phyloP scores from a whole-genome alignment of 2,329 filamentous ascomycete species.

The Xylaria sp. region DNA sequence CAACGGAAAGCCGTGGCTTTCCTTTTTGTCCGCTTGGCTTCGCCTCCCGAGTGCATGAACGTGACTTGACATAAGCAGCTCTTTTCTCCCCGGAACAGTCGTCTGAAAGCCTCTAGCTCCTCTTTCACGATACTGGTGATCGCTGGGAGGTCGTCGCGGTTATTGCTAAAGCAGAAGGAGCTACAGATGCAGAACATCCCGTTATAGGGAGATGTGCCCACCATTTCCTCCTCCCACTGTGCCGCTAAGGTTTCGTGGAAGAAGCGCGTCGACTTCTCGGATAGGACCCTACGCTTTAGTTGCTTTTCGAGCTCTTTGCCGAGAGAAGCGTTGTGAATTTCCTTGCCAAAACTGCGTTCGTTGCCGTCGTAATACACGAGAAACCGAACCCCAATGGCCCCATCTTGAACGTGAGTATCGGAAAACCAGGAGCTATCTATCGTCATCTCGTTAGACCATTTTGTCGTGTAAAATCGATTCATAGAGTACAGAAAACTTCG shows the following conservation, averaged over 20 bases:
- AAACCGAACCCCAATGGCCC: conserved; percentile 32
- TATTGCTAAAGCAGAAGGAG: conserved; percentile 42
- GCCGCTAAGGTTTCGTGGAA: conserved; percentile 47
- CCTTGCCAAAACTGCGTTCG: conserved; percentile 29
- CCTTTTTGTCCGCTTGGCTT: neutral
- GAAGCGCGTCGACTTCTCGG: conserved; percentile 42
- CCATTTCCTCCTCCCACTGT: conserved; percentile 48
- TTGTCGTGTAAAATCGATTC: conserved; percentile 43
- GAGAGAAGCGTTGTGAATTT: conserved; percentile 33
- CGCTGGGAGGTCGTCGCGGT: conserved; percentile 5
- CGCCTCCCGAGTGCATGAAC: conserved; percentile 45
- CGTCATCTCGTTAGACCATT: conserved; percentile 47
- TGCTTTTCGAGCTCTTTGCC: conserved; percentile 35
- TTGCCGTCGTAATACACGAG: conserved; percentile 39
- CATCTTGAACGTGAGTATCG: conserved; percentile 13
- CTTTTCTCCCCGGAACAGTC: conserved; percentile 25
- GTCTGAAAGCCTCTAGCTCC: conserved; percentile 34
- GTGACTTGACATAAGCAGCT: conserved; percentile 40
- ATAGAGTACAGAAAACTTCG: conserved; percentile 39
- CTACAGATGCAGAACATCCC: conserved; percentile 45
- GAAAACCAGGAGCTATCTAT: conserved; percentile 46
- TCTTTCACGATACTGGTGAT: conserved; percentile 41
- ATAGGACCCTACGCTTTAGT: conserved; percentile 40
- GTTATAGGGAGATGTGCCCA: conserved; percentile 42
- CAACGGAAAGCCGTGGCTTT: conserved; percentile 49